Base-by-base conservation (phyloP, 2,329 filamentous ascomycete species). In the Metarhizium robertsii region DNA sequence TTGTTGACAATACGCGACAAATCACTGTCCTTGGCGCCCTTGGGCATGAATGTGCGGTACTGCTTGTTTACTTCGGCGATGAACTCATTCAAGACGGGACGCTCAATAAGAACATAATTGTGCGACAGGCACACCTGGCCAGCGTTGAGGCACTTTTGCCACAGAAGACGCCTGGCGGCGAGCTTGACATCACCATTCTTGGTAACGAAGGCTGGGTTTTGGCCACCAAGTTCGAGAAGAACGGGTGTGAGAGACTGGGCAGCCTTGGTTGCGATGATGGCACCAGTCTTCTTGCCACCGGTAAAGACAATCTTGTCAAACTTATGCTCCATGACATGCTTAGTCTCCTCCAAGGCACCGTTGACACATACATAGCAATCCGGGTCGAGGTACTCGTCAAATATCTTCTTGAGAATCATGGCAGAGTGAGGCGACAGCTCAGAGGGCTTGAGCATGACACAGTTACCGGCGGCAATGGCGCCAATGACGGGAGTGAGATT, bases 251-350 rank as follows among this genome's bases (percentile, higher is more conserved):
- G 79, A 42, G 90, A 86, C 67, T 90, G 84, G 58, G 94, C 92
- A 0, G 92, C 94, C 69, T 95, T 96, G 70, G 92, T 86, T 50
- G 90, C 83, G 53, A 97, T 85, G 65, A 97, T 92, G 67, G 86
- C 90, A 66, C 89, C 94, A 18, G 96, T 90, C 32, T 69, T 75
- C 53, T 80, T 79, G 64, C 84, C 86, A 54, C 94, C 94, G 1
- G 94, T 99, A 75, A 96, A 99, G 77, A 94, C 92, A 66, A 99
- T 95, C 80, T 96, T 97, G 75, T 95, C 92, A 87, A 92, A 99
- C 71, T 92, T 92, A 75, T 91, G 83, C 56, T 92, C 84, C 38
- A 99, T 80, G 48, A 97, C 75, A 13, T 84, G 85, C 49, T 88
- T 90, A 4, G 88, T 91, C 76, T 96, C 90, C 4, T 86, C 79